Evolutionary conservation across 306 rosid genomes (phyloP), one percentile per base, ranked within the genome.

Genomic region (Citrullus amarus): DNA sequence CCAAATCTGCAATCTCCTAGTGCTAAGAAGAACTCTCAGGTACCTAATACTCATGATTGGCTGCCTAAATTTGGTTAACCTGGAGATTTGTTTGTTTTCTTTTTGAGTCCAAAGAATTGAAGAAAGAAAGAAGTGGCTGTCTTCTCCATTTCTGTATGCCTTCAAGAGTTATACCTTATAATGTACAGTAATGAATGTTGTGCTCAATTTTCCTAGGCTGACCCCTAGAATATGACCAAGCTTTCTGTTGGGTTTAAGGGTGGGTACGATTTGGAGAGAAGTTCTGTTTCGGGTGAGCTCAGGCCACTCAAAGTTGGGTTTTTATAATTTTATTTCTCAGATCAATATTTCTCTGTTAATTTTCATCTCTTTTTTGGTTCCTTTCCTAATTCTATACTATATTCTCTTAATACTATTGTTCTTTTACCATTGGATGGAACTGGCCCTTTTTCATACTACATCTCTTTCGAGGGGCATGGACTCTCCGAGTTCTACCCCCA

Each of bases 1-100:
- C 88, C 87, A 53, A 89, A 77, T 67, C 54, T 34, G 61, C 81
- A 74, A 43, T 89, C 94, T 56, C 93, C 96, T 25, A 79, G 79
- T 65, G 87, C 90, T 53, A 84, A 88, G 54, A 94, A 84, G 88
- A 80, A 83, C 74, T 88, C 90, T 58, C 89, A 83, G 96, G 81
- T 79, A 55, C 51, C n/a, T 46, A 17, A 6, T 16, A 14, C 30
- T 78, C 41, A 9, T 61, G 61, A 30, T 41, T 72, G 53, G 9
- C 22, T 67, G 30, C 5, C 5, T 67, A 39, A n/a, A 28, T 68
- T 11, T 39, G 9, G 57, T 53, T 48, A 48, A 48, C 54, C 54
- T 48, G 16, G 54, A 5, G 54, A 48, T 48, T 48, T 48, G 9
- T 54, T 54, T 54, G 58, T 54, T 6, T 48, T 54, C 17, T 30